These are phyloP conservation scores for Linaria vulgaris DNA, from an alignment of 257 asterid genomes.

Conservation along the genomic window DNA sequence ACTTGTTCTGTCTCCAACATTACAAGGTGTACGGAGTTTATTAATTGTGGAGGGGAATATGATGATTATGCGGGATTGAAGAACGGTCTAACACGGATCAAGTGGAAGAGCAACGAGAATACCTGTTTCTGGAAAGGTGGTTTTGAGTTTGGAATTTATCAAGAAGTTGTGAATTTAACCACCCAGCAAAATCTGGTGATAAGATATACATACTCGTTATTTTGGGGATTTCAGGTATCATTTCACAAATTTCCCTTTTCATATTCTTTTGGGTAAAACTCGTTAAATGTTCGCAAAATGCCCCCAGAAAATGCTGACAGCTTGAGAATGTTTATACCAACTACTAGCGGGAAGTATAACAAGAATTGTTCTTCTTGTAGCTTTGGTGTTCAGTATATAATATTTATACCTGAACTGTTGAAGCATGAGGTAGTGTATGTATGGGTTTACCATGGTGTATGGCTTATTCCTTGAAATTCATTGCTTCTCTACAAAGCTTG, in stretches of 20 bases:
- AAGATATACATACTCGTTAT: slow-evolving; percentile 78
- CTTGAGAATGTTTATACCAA: too few species aligned
- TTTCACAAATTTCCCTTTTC: not conserved
- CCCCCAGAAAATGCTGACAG: too few species aligned
- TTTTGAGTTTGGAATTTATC: slow-evolving; percentile 69
- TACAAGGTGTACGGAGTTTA: slow-evolving; percentile 40
- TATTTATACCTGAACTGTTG: too few species aligned
- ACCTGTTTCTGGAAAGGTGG: slow-evolving; percentile 63
- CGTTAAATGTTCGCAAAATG: too few species aligned
- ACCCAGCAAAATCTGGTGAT: slow-evolving; percentile 34
- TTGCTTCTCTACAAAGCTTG: too few species aligned
- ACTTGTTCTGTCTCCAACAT: slow-evolving; percentile 51
- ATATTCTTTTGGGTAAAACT: too few species aligned
- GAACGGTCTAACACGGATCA: slow-evolving; percentile 36
- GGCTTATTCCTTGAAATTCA: too few species aligned
- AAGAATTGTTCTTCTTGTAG: too few species aligned
- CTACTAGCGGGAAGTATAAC: too few species aligned
- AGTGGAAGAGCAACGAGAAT: slow-evolving; percentile 50
- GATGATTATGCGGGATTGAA: slow-evolving; percentile 13
- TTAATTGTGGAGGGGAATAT: slow-evolving; percentile 77
- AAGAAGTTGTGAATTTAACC: slow-evolving; percentile 61
- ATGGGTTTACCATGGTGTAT: too few species aligned
- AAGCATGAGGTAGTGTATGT: too few species aligned
- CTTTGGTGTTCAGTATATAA: too few species aligned
- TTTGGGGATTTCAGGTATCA: slow-evolving; percentile 99